Conservation (phyloP, 2,329 filamentous ascomycete species). For the Apiospora aurea region DNA sequence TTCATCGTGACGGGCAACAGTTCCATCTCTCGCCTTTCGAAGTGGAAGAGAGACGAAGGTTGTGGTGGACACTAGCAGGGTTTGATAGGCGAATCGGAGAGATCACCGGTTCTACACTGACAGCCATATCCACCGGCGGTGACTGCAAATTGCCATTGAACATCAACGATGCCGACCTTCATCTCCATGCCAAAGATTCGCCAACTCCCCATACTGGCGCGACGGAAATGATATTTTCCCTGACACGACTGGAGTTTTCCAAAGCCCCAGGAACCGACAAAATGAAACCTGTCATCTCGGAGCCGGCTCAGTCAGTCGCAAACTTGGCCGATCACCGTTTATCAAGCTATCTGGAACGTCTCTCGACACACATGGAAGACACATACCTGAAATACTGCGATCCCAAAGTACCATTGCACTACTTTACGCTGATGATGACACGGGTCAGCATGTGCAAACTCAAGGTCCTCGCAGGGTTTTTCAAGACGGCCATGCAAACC, state of each 20-base stretch:
- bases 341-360: slow-evolving; percentile 58
- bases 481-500: slow-evolving; percentile 53
- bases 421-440: slow-evolving; percentile 65
- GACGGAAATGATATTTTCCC: slow-evolving; percentile 67
- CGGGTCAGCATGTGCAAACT: slow-evolving; percentile 63
- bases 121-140: slow-evolving; percentile 59
- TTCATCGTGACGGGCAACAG: slow-evolving; percentile 68
- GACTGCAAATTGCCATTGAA: slow-evolving; percentile 67
- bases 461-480: slow-evolving; percentile 61
- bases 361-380: slow-evolving; percentile 61
- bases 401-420: slow-evolving; percentile 64
- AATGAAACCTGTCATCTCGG: slow-evolving; percentile 42
- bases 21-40: slow-evolving; percentile 64
- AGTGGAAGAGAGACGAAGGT: slow-evolving; percentile 71
- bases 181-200: slow-evolving; percentile 62
- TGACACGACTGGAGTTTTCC: slow-evolving; percentile 63
- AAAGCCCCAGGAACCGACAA: slow-evolving; percentile 60
- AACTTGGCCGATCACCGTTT: slow-evolving; percentile 60
- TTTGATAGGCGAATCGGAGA: slow-evolving; percentile 75
- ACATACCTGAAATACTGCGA: slow-evolving; percentile 65
- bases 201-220: slow-evolving; percentile 57
- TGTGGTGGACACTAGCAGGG: slow-evolving; percentile 76
- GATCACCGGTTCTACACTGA: slow-evolving; percentile 66
- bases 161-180: slow-evolving; percentile 67
- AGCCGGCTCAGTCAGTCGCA: slow-evolving; percentile 48